Base-by-base conservation (phyloP, 495 filamentous ascomycete species). In the Xylaria telfairii region DNA sequence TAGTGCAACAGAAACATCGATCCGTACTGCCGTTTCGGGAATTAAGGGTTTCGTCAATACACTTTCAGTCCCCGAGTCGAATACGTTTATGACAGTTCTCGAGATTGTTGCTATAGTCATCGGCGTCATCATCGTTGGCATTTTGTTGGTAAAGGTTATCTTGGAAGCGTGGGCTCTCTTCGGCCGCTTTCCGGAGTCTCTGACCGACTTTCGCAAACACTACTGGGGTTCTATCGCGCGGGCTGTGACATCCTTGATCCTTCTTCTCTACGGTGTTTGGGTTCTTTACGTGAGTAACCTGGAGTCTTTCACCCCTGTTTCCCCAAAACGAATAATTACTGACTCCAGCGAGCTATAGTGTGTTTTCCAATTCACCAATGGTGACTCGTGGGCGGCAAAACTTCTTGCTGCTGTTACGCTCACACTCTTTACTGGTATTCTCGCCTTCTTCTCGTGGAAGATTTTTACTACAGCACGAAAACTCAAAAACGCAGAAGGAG, bases 361-460 rank as follows among this genome's bases (percentile, higher is more conserved):
- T 79, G 87, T 99, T 70, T 98, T 95, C 81, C 95, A 99, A 78
- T 95, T 98, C 76, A 95, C 90, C 4, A 89, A 90, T 44, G 96
- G 96, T 63, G 96, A 99, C 81, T 98, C 95, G 0, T 99, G 96
- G 95, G 96, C 92, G 13, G 95, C 94, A 41, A 96, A 97, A 78
- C 46, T 87, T 1, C 89, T 99, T 44, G 96, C 96, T 10, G 95
- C 85, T 44, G 79, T 97, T 24, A 98, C 95, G 0, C 87, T 98
- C 2, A 86, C 77, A 6, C 57, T 93, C 0, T 98, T 98, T 79
- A 98, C 95, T 0, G 87, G 81, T 19, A 77, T 97, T 44, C 83
- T 99, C 8, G 85, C 78, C 26, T 93, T 90, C 81, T 99, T 97
- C 79, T 90, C 88, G 0, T 91, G 87, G 81, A 91, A 91, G 74